Conservation (phyloP, 441 rosid genomes). For the Corymbia calophylla region DNA sequence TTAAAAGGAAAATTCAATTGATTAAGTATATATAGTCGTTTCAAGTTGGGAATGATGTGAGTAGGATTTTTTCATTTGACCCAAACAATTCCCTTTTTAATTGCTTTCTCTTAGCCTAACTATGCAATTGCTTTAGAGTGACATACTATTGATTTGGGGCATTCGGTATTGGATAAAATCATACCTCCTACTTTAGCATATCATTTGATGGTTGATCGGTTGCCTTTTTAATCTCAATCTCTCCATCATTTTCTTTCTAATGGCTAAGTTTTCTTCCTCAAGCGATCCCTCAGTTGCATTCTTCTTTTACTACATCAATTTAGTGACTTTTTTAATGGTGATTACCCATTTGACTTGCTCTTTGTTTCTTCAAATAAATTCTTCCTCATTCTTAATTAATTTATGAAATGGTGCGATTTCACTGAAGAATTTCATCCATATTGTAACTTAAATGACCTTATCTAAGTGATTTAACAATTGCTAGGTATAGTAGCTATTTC, state of each 20-base stretch:
- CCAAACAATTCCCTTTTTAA: not conserved
- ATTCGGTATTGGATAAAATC: not conserved
- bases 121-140: not conserved
- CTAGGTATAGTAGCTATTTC: not conserved
- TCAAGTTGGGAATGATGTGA: not conserved
- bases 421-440: too few species aligned
- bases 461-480: too few species aligned
- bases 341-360: too few species aligned
- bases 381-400: too few species aligned
- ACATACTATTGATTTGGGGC: not conserved
- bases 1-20: not conserved
- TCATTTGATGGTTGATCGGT: not conserved
- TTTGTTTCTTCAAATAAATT: too few species aligned
- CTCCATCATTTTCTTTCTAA: not conserved
- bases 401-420: too few species aligned
- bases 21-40: not conserved
- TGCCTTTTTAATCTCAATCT: not conserved
- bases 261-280: not conserved
- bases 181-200: not conserved
- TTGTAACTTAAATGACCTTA: too few species aligned
- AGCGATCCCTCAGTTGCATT: not conserved
- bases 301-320: too few species aligned
- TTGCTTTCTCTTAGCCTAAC: not conserved
- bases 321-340: too few species aligned
- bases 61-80: not conserved